Evolutionary conservation across 306 rosid genomes (phyloP).

Genomic region (Malus asiatica): DNA sequence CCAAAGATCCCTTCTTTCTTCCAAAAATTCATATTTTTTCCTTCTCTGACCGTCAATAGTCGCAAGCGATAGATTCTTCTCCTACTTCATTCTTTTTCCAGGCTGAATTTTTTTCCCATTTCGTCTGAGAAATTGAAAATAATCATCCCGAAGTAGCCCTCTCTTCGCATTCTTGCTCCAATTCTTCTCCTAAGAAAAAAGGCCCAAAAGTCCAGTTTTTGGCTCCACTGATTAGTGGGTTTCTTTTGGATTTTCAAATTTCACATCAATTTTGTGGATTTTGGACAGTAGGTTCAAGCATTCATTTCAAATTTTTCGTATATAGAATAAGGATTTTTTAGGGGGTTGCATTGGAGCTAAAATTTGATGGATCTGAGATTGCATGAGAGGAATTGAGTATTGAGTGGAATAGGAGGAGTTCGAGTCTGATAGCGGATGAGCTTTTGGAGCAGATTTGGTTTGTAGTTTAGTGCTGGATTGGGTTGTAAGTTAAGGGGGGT

Average conservation of each 20-base stretch:
- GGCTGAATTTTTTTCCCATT: conserved; percentile 9
- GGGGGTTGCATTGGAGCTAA: conserved; percentile 27
- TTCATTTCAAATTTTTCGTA: conserved; percentile 10
- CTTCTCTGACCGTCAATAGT: conserved; percentile 5
- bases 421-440: conserved; percentile 21
- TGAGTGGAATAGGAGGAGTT: conserved; percentile 15
- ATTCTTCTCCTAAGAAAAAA: neutral
- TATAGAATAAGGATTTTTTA: conserved; percentile 10
- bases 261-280: neutral
- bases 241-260: conserved; percentile 22
- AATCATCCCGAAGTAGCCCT: neutral
- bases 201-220: conserved; percentile 19
- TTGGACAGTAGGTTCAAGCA: conserved; percentile 17
- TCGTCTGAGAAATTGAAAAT: neutral
- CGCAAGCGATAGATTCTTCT: conserved; percentile 23
- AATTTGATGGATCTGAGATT: conserved; percentile 53
- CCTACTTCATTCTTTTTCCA: conserved; percentile 11
- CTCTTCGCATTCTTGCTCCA: neutral
- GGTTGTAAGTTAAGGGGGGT: conserved; percentile 26
- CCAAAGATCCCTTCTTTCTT: conserved; percentile 25
- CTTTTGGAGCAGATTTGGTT: conserved; percentile 11
- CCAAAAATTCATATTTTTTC: neutral
- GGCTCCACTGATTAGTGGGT: conserved; percentile 17
- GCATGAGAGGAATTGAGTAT: conserved; percentile 5
- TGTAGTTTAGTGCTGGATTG: conserved; percentile 17